Base-by-base conservation (phyloP, 148 eudicot genomes). In the Vaccinium darrowii region DNA sequence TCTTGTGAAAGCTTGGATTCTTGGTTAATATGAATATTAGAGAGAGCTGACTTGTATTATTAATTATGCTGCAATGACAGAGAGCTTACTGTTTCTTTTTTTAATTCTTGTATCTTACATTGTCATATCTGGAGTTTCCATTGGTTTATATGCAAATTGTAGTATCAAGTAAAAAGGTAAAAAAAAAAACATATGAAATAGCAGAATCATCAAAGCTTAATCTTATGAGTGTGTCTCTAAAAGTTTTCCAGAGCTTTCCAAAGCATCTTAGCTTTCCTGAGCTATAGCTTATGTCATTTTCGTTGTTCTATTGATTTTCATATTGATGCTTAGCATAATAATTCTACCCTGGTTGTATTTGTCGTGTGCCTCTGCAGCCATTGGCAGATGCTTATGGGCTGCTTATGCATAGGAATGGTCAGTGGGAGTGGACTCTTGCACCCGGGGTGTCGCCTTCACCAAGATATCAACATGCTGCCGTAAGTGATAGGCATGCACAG, bases 351-450 rank as follows among this genome's bases (percentile, higher is more conserved):
- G 56, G 57, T 51, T 88, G 84, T 87, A 67, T 71, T 43, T 85
- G 50, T 75, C 0, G 80, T 86, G 52, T 88, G 76, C 86, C 73
- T 89, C 58, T 90, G 51, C 94, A 97, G 99, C 98, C 99, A 54
- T 81, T 97, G 84, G 93, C 94, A 23, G 99, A 97, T 94, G 99
- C 99, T 78, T 97, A 95, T 85, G 99, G 99, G 74, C 89, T 97
- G 84, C 96, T 97, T 80, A 95, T 97, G 99, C 99, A 97, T 90
- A 91, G 93, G 83, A 97, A 91, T 86, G 98, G 98, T 83, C 98
- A 92, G 87, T 97, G 99, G 99, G 99, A 97, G 88, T 97, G 99
- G 99, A 97, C 99, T 86, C 98, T 94, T 87, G 99, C 99, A 78
- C 99, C 99, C 27, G 99, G 99, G 49, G 98, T 93, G 71, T 93